These are phyloP conservation scores for Boletus tylopilopsis DNA, from an alignment of 768 basidiomycete genomes.

Conservation along the genomic window DNA sequence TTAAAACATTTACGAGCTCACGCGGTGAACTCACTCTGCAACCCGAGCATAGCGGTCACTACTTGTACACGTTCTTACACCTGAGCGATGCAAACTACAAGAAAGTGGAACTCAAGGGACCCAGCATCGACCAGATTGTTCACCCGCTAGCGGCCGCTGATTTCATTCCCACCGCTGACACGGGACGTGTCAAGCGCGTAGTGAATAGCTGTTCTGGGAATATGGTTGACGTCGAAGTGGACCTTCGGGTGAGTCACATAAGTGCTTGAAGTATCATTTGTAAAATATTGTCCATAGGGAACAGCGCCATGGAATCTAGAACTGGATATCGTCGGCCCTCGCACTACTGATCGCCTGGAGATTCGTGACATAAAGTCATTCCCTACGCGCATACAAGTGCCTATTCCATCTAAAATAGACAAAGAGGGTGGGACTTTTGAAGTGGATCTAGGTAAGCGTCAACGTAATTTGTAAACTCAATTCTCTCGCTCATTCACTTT, in stretches of 20 bases:
- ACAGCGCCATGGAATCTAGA: slow-evolving; percentile 88
- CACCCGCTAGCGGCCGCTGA: slow-evolving; percentile 84
- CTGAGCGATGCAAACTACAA: slow-evolving; percentile 85
- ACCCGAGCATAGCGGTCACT: slow-evolving; percentile 87
- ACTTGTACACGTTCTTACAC: slow-evolving; percentile 74
- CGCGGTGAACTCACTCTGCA: slow-evolving; percentile 80
- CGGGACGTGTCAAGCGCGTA: slow-evolving; percentile 46
- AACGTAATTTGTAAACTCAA: not conserved
- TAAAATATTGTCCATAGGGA: slow-evolving; percentile 49
- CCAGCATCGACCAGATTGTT: slow-evolving; percentile 82
- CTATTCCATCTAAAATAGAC: slow-evolving; percentile 65
- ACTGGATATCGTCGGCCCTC: slow-evolving; percentile 74
- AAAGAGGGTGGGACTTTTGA: slow-evolving; percentile 73
- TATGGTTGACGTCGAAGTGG: slow-evolving; percentile 71
- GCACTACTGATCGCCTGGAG: slow-evolving; percentile 54
- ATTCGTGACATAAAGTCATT: slow-evolving; percentile 53
- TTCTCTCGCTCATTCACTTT: slow-evolving; percentile 1
- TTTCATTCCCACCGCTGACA: slow-evolving; percentile 45
- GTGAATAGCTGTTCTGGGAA: slow-evolving; percentile 80
- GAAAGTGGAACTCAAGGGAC: slow-evolving; percentile 66
- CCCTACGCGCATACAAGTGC: slow-evolving; percentile 55
- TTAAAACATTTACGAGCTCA: slow-evolving; percentile 60
- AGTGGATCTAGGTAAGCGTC: slow-evolving; percentile 62
- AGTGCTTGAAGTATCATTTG: not conserved
- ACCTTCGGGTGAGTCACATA: slow-evolving; percentile 58